Evolutionary conservation across 2,329 filamentous ascomycete genomes (phyloP).

Genomic region (Phaeosphaeriaceae sp.): DNA sequence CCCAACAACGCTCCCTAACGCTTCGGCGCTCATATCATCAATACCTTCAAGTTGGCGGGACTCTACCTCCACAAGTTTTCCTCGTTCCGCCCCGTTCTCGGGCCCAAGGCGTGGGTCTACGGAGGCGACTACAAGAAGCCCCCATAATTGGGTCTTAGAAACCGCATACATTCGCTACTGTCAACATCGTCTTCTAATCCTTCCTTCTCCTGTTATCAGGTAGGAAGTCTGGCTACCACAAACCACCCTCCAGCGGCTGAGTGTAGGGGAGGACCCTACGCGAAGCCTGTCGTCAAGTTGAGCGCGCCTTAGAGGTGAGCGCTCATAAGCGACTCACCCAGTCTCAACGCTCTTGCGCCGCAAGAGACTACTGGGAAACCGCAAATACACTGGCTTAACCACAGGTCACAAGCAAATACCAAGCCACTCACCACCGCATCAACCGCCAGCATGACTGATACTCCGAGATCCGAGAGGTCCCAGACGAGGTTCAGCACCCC

Average conservation of each 20-base stretch:
- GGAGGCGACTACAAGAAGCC: slow-evolving; percentile 93
- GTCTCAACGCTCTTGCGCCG: slow-evolving; percentile 37
- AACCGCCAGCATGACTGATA: slow-evolving; percentile 57
- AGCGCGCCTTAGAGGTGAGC: slow-evolving; percentile 58
- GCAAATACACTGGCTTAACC: slow-evolving; percentile 34
- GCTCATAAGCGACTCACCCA: slow-evolving; percentile 61
- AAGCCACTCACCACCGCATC: slow-evolving; percentile 29
- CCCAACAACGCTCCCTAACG: slow-evolving; percentile 36
- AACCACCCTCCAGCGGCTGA: slow-evolving; percentile 42
- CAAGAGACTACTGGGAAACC: slow-evolving; percentile 26
- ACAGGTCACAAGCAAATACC: slow-evolving; percentile 9
- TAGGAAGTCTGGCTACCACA: slow-evolving; percentile 36
- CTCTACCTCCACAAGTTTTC: slow-evolving; percentile 73
- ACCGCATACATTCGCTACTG: slow-evolving; percentile 20
- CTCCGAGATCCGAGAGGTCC: slow-evolving; percentile 69
- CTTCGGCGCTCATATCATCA: slow-evolving; percentile 47
- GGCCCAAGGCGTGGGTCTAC: slow-evolving; percentile 92
- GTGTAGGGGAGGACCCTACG: slow-evolving; percentile 56
- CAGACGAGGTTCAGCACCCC: slow-evolving; percentile 74
- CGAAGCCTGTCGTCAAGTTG: slow-evolving; percentile 59
- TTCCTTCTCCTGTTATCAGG: slow-evolving; percentile 31
- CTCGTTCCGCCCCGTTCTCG: slow-evolving; percentile 86
- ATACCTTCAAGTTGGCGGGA: slow-evolving; percentile 94
- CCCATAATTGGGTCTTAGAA: slow-evolving; percentile 77
- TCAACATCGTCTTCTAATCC: slow-evolving; percentile 20